Evolutionary conservation across 2,329 filamentous ascomycete genomes (phyloP).

Genomic region (Furcasterigmium sp.): DNA sequence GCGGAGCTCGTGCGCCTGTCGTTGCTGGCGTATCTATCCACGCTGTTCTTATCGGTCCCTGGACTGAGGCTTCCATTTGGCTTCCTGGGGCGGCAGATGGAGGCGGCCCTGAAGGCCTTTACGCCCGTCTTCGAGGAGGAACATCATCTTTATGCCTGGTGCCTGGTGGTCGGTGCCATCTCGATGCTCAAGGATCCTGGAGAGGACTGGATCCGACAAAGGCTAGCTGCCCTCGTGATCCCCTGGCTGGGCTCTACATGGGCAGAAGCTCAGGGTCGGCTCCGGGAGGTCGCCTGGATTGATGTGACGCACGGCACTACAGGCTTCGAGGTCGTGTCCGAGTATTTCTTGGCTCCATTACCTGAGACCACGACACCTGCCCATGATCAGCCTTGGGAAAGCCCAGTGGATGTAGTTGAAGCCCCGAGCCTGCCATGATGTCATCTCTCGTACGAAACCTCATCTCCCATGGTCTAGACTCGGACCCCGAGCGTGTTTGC

Average conservation of each 20-base stretch:
- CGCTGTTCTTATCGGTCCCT: not conserved
- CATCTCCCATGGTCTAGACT: too few species aligned
- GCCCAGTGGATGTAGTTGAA: too few species aligned
- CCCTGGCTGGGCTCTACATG: not conserved
- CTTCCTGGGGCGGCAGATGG: not conserved
- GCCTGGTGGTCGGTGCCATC: not conserved
- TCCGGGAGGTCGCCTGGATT: not conserved
- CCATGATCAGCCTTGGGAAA: too few species aligned
- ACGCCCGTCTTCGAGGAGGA: not conserved
- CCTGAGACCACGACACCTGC: too few species aligned
- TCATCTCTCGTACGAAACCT: too few species aligned
- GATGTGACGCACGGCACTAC: not conserved
- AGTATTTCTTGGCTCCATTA: too few species aligned
- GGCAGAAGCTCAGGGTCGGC: not conserved
- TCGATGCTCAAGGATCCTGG: not conserved
- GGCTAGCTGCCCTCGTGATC: not conserved
- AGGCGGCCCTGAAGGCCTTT: not conserved
- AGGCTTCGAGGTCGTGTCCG: not conserved
- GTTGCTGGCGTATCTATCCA: not conserved
- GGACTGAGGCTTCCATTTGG: not conserved
- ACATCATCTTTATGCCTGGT: not conserved
- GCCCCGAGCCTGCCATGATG: too few species aligned
- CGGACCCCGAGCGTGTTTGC: too few species aligned
- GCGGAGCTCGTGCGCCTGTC: not conserved
- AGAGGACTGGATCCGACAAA: not conserved